Base-by-base conservation (phyloP, 2,329 filamentous ascomycete genomes). In the Pestalotiopsis sp. region DNA sequence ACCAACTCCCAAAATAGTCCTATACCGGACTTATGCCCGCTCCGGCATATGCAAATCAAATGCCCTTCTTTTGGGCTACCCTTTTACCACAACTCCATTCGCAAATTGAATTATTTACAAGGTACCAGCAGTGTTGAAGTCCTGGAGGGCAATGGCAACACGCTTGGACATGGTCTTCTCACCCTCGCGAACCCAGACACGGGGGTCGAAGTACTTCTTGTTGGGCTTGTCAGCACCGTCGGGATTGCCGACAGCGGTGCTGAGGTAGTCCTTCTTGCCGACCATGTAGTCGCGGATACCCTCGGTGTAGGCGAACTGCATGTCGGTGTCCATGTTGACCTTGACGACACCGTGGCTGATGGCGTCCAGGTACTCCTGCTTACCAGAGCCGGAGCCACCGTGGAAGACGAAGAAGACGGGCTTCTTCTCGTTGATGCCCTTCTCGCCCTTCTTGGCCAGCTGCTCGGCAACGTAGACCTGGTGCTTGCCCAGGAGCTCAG, bases 401-500 rank as follows among this genome's bases (percentile, higher is more conserved):
- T 99, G 96, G 92, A 99, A 99, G 82, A 99, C 96, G 79, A 99
- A 94, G 91, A 95, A 98, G 80, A 98, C 93, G 75, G 96, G 96
- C 92, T 98, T 89, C 76, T 88, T 85, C 59, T 62, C 59, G 77
- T 89, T 84, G 74, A 84, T 66, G 45, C 68, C 58, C 56, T 68
- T 68, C 20, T 62, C 25, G 13, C 25, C 69, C 38, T 56, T 67
- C 57, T 68, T 65, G 60, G 38, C 83, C 73, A 91, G 90, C 87
- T 97, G 89, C 83, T 95, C 90, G 84, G 93, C 90, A 82, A 98
- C 93, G 83, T 92, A 94, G 73, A 87, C 88, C 87, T 99, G 96
- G 90, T 99, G 96, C 92, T 98, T 98, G 83, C 90, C 89, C 77
- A 99, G 93, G 66, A 99, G 91, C 85, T 97, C 93, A 69, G 96